A percentile compares a stretch with the other conserved stretches of the same genome.
Conservation (phyloP, 2,329 filamentous ascomycete genomes). For the Knufia petricola region DNA sequence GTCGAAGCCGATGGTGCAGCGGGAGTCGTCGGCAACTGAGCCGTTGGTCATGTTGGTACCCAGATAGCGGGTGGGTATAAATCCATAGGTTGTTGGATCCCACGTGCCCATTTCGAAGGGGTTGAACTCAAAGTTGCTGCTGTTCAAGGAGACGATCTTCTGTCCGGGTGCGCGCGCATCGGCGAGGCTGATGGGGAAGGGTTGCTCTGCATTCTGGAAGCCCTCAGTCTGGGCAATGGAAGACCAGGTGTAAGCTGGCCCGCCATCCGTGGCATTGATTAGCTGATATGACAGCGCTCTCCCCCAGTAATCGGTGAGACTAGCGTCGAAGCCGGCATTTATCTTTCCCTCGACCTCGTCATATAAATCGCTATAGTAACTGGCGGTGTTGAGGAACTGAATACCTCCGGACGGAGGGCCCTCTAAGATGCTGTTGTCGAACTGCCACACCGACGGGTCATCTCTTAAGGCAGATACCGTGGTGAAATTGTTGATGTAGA, state of each 20-base stretch:
- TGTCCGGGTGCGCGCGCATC: slow-evolving; percentile 58
- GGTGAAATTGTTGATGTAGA: slow-evolving; percentile 70
- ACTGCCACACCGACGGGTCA: slow-evolving; percentile 48
- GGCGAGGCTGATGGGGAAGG: slow-evolving; percentile 64
- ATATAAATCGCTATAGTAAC: slow-evolving; percentile 55
- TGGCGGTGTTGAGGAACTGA: slow-evolving; percentile 44
- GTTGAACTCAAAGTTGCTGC: slow-evolving; percentile 68
- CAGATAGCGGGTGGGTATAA: slow-evolving; percentile 60
- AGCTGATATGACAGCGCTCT: slow-evolving; percentile 80
- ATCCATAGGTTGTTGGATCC: slow-evolving; percentile 62
- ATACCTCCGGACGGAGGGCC: slow-evolving; percentile 45
- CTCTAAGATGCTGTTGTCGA: slow-evolving; percentile 52
- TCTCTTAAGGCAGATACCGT: slow-evolving; percentile 50
- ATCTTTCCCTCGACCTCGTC: slow-evolving; percentile 52
- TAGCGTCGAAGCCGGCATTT: slow-evolving; percentile 55
- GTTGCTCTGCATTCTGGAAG: slow-evolving; percentile 56
- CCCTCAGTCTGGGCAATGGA: slow-evolving; percentile 56
- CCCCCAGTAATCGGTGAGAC: slow-evolving; percentile 83
- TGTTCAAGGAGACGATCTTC: slow-evolving; percentile 54
- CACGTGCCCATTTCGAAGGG: slow-evolving; percentile 69
- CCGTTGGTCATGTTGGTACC: slow-evolving; percentile 64
- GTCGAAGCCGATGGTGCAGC: slow-evolving; percentile 71
- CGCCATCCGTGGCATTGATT: slow-evolving; percentile 65
- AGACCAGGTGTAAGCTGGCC: slow-evolving; percentile 69
- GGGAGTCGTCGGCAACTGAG: slow-evolving; percentile 42